Conservation (phyloP, 495 filamentous ascomycete species). For the Hypoxylon fuscum region DNA sequence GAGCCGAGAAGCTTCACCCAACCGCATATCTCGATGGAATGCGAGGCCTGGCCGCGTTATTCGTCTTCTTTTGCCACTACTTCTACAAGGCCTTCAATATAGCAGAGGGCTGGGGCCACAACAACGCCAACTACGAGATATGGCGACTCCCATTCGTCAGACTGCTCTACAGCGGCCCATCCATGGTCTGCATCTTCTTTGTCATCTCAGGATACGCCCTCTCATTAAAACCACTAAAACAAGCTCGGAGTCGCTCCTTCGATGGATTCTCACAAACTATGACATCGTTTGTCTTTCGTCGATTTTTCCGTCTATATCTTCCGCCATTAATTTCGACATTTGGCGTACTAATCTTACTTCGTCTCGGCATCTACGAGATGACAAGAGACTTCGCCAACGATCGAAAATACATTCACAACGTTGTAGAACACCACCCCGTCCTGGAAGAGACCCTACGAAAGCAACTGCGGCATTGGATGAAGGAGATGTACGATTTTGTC, state of each 20-base stretch:
- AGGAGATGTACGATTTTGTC: conserved; percentile 48
- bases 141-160: conserved; percentile 73
- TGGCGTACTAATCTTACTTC: conserved; percentile 64
- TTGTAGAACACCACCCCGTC: conserved; percentile 52
- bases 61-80: conserved; percentile 66
- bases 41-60: conserved; percentile 65
- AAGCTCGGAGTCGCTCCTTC: conserved; percentile 58
- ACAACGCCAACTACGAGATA: conserved; percentile 48
- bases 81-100: conserved; percentile 55
- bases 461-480: conserved; percentile 47
- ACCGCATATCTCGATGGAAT: conserved; percentile 68
- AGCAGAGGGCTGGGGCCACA: conserved; percentile 51
- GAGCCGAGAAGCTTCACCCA: conserved; percentile 42
- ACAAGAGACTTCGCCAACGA: conserved; percentile 52
- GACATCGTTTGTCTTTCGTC: conserved; percentile 73
- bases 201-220: conserved; percentile 79
- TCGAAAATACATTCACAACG: conserved; percentile 48
- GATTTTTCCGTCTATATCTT: conserved; percentile 71
- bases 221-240: conserved; percentile 69
- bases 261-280: conserved; percentile 49
- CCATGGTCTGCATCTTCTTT: conserved; percentile 81
- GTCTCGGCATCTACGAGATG: conserved; percentile 59
- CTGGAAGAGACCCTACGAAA: conserved; percentile 29
- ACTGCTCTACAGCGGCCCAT: conserved; percentile 71
- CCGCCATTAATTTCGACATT: conserved; percentile 68